Conservation (phyloP, 257 asterid species). For the Jasminum sambac region DNA sequence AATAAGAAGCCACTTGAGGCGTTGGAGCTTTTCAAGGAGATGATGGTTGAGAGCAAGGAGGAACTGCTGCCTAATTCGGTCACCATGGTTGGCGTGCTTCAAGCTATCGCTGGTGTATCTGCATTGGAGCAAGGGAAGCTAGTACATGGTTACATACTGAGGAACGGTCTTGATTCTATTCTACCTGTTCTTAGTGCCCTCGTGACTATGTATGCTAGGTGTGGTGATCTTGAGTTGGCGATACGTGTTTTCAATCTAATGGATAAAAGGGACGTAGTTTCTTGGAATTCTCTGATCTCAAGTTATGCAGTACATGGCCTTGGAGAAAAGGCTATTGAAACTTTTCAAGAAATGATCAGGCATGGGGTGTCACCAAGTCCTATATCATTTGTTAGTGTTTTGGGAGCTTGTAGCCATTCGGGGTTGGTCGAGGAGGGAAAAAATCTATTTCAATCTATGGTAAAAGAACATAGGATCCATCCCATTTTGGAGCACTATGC, state of each 20-base stretch:
- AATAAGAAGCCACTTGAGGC: constrained; percentile 71
- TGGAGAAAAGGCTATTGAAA: constrained; percentile 60
- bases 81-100: constrained; percentile 92
- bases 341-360: constrained; percentile 61
- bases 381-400: constrained; percentile 68
- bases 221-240: constrained; percentile 65
- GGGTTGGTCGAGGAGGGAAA: constrained; percentile 81
- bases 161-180: constrained; percentile 77
- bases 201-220: constrained; percentile 76
- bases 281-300: constrained; percentile 91
- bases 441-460: constrained; percentile 62
- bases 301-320: constrained; percentile 73
- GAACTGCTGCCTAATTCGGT: constrained; percentile 77
- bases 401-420: constrained; percentile 94
- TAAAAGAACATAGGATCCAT: constrained; percentile 39
- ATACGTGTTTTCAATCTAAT: constrained; percentile 59
- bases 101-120: constrained; percentile 77
- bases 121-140: constrained; percentile 89
- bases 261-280: constrained; percentile 61
- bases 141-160: constrained; percentile 69
- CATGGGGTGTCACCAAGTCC: constrained; percentile 67
- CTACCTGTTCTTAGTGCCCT: constrained; percentile 81
- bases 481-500: constrained; percentile 88
- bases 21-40: constrained; percentile 57
- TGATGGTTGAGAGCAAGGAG: constrained; percentile 50